phyloP scores from a whole-genome alignment of 1,284 basidiomycete genomes.

The Fomitopsis palustris region DNA sequence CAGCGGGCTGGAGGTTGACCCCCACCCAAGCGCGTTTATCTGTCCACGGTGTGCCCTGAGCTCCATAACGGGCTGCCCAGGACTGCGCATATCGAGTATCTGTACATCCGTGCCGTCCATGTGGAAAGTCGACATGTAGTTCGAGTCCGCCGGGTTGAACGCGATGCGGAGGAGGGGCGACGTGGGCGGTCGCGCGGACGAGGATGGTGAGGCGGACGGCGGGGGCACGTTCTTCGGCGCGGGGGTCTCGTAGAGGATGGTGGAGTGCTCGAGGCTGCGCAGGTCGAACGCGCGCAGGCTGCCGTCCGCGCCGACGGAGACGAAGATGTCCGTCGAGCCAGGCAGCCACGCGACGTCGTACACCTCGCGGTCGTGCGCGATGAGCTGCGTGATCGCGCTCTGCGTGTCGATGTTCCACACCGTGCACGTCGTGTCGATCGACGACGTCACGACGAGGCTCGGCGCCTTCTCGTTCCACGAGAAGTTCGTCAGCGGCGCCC shows the following conservation, averaged over 20 bases:
- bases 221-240: slow-evolving; percentile 62
- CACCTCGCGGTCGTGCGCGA: slow-evolving; percentile 98
- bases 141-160: slow-evolving; percentile 84
- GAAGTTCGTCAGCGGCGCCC: slow-evolving; percentile 91
- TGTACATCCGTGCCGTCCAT: slow-evolving; percentile 86
- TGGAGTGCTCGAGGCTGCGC: slow-evolving; percentile 94
- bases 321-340: slow-evolving; percentile 95
- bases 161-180: slow-evolving; percentile 81
- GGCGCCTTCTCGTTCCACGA: slow-evolving; percentile 93
- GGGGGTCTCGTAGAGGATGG: slow-evolving; percentile 96
- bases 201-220: slow-evolving; percentile 51
- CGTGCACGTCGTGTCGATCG: slow-evolving; percentile 94
- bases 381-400: slow-evolving; percentile 95
- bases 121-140: slow-evolving; percentile 93
- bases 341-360: slow-evolving; percentile 99
- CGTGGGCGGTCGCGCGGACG: slow-evolving; percentile 66
- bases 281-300: slow-evolving; percentile 96
- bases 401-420: slow-evolving; percentile 97
- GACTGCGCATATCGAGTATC: slow-evolving; percentile 92
- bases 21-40: slow-evolving; percentile 88
- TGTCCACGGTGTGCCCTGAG: slow-evolving; percentile 74
- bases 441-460: slow-evolving; percentile 89
- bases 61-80: slow-evolving; percentile 91
- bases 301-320: slow-evolving; percentile 97
- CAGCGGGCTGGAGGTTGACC: slow-evolving; percentile 75